A percentile compares a stretch with the other conserved stretches of the same genome.
These are phyloP conservation scores for Rhodocollybia butyracea DNA, from an alignment of 768 basidiomycete species.

Conservation along the genomic window DNA sequence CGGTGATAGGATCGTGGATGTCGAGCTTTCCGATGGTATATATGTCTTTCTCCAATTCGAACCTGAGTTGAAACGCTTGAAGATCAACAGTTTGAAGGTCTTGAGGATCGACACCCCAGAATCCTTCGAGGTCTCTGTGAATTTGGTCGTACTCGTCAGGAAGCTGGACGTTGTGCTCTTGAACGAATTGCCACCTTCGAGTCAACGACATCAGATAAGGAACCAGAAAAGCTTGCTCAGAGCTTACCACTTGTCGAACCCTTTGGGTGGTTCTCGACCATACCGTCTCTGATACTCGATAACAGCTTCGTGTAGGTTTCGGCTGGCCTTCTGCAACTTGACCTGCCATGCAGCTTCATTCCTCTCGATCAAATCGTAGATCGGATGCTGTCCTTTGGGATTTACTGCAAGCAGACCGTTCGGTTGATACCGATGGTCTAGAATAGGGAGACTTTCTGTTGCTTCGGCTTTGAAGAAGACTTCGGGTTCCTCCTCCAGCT, in stretches of 20 bases:
- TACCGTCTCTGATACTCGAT: constrained; percentile 75
- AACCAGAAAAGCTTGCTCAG: constrained; percentile 20
- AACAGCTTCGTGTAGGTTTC: constrained; percentile 70
- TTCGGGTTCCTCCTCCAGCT: neutral
- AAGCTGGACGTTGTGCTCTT: constrained; percentile 68
- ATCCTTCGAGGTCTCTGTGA: constrained; percentile 73
- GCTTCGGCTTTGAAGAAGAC: neutral
- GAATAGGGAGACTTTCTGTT: neutral
- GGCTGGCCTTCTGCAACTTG: constrained; percentile 67
- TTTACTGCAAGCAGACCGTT: constrained; percentile 42
- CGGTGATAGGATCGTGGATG: neutral
- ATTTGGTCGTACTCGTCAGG: constrained; percentile 86
- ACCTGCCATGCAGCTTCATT: constrained; percentile 64
- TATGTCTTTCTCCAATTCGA: constrained; percentile 24
- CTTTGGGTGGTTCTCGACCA: constrained; percentile 74
- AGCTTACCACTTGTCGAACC: constrained; percentile 83
- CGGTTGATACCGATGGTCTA: constrained; percentile 22
- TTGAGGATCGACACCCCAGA: constrained; percentile 61
- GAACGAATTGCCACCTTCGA: constrained; percentile 52
- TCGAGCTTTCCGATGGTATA: constrained; percentile 36
- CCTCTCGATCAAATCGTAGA: constrained; percentile 67
- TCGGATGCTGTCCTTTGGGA: constrained; percentile 58
- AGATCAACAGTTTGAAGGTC: constrained; percentile 35
- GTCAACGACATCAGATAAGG: neutral
- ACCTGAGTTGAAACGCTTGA: constrained; percentile 31